Evolutionary conservation across 2,329 filamentous ascomycete genomes (phyloP).

Genomic region (Knoxdaviesia capensis): DNA sequence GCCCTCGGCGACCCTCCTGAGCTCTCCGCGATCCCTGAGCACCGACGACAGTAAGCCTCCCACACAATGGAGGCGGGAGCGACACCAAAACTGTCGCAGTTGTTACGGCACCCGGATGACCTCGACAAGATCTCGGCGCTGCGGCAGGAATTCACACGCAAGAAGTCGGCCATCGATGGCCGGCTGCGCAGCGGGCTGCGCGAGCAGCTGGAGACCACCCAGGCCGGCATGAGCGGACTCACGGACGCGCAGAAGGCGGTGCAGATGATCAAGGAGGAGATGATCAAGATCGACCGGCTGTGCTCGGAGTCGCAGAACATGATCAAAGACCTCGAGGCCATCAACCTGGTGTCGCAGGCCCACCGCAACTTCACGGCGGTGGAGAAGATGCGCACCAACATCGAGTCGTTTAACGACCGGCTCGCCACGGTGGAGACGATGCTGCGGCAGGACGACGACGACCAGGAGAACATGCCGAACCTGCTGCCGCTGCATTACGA

Average conservation of each 20-base stretch:
- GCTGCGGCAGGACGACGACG: slow-evolving; percentile 64
- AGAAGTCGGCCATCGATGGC: slow-evolving; percentile 78
- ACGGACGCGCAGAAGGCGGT: slow-evolving; percentile 82
- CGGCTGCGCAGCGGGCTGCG: slow-evolving; percentile 75
- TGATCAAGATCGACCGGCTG: slow-evolving; percentile 94
- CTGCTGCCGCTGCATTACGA: slow-evolving; percentile 79
- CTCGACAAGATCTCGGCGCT: slow-evolving; percentile 85
- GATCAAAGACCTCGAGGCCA: slow-evolving; percentile 88
- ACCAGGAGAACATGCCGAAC: slow-evolving; percentile 81
- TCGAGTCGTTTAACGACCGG: slow-evolving; percentile 70
- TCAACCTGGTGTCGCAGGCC: slow-evolving; percentile 80
- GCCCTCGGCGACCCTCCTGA: no score
- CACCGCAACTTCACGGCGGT: slow-evolving; percentile 93
- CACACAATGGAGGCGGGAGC: slow-evolving; percentile 41
- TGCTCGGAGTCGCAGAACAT: slow-evolving; percentile 95
- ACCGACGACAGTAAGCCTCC: no score
- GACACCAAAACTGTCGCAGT: slow-evolving; percentile 63
- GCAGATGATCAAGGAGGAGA: slow-evolving; percentile 87
- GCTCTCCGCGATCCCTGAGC: no score
- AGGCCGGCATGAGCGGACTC: slow-evolving; percentile 78
- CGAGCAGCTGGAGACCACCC: slow-evolving; percentile 86
- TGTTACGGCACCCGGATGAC: slow-evolving; percentile 88
- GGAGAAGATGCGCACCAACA: slow-evolving; percentile 76
- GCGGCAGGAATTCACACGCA: slow-evolving; percentile 82
- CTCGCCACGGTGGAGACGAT: slow-evolving; percentile 58